These are phyloP conservation scores for Vigna angularis DNA, from an alignment of 306 rosid genomes.

Conservation along the genomic window DNA sequence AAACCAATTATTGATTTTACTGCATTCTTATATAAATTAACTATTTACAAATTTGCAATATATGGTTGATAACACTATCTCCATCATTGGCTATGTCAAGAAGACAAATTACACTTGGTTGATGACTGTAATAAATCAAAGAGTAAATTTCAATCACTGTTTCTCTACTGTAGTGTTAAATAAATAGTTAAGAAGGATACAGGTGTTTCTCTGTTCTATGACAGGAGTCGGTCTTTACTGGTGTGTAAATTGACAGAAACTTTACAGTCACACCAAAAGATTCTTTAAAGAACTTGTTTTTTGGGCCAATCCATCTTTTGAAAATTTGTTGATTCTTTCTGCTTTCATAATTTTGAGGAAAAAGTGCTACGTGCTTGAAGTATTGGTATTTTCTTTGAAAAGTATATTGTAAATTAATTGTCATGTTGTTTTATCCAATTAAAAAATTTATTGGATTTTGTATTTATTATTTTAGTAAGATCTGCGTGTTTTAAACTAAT, in stretches of 20 bases:
- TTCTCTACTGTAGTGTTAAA: constrained; percentile 23
- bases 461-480: not conserved
- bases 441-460: not conserved
- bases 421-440: not conserved
- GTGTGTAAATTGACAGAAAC: constrained; percentile 12
- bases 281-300: constrained; percentile 12
- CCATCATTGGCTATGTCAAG: not conserved
- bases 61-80: constrained; percentile 21
- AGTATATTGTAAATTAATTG: not conserved
- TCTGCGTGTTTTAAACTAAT: not conserved
- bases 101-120: constrained; percentile 8
- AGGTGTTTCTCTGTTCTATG: constrained; percentile 4
- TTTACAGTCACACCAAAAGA: not conserved
- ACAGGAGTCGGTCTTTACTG: not conserved
- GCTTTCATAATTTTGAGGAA: constrained; percentile 17
- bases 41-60: not conserved
- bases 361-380: not conserved
- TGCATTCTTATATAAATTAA: not conserved
- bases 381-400: not conserved
- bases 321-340: constrained; percentile 1
- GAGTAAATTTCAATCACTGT: not conserved
- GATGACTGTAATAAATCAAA: not conserved
- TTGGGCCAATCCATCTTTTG: not conserved
- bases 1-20: not conserved
- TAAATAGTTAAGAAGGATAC: constrained; percentile 7